Percentiles rank a stretch among this genome's conserved stretches.
Evolutionary conservation across 108 stramenopile genomes (phyloP).

Genomic region (Aurantiochytrium sp.): DNA sequence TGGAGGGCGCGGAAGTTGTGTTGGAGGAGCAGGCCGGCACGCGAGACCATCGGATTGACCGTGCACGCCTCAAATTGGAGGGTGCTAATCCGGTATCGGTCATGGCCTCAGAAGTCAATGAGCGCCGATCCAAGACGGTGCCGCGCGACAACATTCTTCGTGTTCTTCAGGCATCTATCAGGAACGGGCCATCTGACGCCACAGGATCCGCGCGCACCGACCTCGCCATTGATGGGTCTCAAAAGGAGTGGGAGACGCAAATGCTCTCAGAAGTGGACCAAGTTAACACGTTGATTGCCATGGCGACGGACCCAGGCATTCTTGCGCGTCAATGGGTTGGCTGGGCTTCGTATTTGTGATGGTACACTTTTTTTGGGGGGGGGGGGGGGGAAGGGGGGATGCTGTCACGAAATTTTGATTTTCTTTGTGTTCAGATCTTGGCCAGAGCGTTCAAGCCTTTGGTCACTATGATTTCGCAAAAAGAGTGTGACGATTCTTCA

Average conservation of each 20-base stretch:
- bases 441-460: too few relatives aligned
- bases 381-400: too few relatives aligned
- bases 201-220: neutral
- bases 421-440: too few relatives aligned
- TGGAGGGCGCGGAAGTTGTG: neutral
- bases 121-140: neutral
- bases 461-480: too few relatives aligned
- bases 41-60: slow-evolving; percentile 7
- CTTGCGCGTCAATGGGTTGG: slow-evolving; percentile 42
- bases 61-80: slow-evolving; percentile 31
- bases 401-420: too few relatives aligned
- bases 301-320: slow-evolving; percentile 46
- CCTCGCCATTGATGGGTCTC: neutral
- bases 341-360: slow-evolving; percentile 31
- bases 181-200: neutral
- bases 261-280: slow-evolving; percentile 30
- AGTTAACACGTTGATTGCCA: slow-evolving; percentile 38
- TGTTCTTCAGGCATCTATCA: neutral
- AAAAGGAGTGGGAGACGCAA: neutral
- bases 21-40: neutral
- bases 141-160: neutral
- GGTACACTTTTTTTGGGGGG: too few relatives aligned
- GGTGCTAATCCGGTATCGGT: slow-evolving; percentile 32
- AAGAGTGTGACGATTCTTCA: too few relatives aligned
- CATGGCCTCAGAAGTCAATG: slow-evolving; percentile 22